phyloP scores from a whole-genome alignment of 1,284 basidiomycete genomes.

The Sporisorium exsertum region DNA sequence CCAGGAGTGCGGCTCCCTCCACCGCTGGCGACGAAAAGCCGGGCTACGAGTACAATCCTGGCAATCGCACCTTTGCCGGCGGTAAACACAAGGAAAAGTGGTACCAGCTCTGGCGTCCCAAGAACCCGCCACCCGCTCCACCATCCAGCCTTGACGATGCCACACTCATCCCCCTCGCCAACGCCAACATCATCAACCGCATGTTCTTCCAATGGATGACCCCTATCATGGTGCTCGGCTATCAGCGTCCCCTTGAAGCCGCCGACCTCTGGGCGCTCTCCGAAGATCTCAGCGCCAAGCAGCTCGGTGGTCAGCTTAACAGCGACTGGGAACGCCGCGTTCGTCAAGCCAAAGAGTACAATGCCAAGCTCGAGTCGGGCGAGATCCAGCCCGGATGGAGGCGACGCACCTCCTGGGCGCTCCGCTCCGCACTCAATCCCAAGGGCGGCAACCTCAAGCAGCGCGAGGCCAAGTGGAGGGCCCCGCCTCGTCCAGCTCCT shows the following conservation, averaged over 20 bases:
- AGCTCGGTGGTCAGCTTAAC: conserved; percentile 76
- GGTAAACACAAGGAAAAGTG: conserved; percentile 61
- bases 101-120: conserved; percentile 66
- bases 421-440: conserved; percentile 31
- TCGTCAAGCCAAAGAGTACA: conserved; percentile 77
- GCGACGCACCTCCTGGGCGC: conserved; percentile 75
- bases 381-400: conserved; percentile 75
- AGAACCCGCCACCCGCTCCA: conserved; percentile 60
- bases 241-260: conserved; percentile 82
- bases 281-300: conserved; percentile 72
- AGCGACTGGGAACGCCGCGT: conserved; percentile 77
- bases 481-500: conserved; percentile 40
- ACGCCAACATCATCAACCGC: conserved; percentile 73
- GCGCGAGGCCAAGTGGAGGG: conserved; percentile 57
- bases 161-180: conserved; percentile 73
- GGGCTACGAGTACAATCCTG: conserved; percentile 57
- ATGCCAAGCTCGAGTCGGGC: conserved; percentile 76
- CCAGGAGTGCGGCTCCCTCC: conserved; percentile 28
- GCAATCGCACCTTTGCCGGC: conserved; percentile 52
- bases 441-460: conserved; percentile 47
- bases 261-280: conserved; percentile 87
- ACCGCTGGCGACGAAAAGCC: conserved; percentile 26
- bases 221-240: conserved; percentile 77
- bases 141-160: conserved; percentile 74
- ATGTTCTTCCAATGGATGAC: conserved; percentile 81